These are phyloP conservation scores for Saprolegnia parasitica DNA, from an alignment of 352 stramenopile species.

Conservation along the genomic window DNA sequence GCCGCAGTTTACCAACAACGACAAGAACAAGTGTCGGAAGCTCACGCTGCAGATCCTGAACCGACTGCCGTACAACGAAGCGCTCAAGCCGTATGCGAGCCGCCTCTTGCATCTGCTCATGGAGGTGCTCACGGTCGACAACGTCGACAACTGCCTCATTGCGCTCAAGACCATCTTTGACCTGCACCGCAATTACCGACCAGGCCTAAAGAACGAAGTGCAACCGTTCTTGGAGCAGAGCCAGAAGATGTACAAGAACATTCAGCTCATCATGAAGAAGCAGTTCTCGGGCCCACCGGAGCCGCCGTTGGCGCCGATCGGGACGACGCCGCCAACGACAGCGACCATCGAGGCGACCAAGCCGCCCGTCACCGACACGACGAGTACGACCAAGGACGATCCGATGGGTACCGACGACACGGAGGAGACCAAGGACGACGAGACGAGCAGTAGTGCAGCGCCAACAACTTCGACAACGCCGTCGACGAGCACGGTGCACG, in stretches of 20 bases:
- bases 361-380: neutral
- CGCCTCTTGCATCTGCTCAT: conserved; percentile 91
- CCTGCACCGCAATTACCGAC: conserved; percentile 94
- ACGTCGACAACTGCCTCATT: conserved; percentile 96
- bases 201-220: conserved; percentile 86
- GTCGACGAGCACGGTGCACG: neutral
- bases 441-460: neutral
- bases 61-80: conserved; percentile 92
- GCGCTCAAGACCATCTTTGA: conserved; percentile 96
- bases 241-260: conserved; percentile 88
- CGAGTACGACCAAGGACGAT: neutral
- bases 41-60: conserved; percentile 93
- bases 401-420: neutral
- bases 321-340: conserved; percentile 13
- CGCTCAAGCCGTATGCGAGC: conserved; percentile 90
- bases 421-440: neutral
- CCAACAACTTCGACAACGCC: conserved; percentile 22
- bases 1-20: conserved; percentile 70
- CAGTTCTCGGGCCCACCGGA: conserved; percentile 65
- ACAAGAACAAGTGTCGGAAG: conserved; percentile 87
- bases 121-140: conserved; percentile 92
- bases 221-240: conserved; percentile 84
- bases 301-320: conserved; percentile 21
- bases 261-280: conserved; percentile 78
- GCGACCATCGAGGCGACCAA: neutral